Percentiles rank a stretch among this genome's conserved stretches.
Conservation (phyloP, 495 filamentous ascomycete species). For the Paragyromitra xinjiangensis region DNA sequence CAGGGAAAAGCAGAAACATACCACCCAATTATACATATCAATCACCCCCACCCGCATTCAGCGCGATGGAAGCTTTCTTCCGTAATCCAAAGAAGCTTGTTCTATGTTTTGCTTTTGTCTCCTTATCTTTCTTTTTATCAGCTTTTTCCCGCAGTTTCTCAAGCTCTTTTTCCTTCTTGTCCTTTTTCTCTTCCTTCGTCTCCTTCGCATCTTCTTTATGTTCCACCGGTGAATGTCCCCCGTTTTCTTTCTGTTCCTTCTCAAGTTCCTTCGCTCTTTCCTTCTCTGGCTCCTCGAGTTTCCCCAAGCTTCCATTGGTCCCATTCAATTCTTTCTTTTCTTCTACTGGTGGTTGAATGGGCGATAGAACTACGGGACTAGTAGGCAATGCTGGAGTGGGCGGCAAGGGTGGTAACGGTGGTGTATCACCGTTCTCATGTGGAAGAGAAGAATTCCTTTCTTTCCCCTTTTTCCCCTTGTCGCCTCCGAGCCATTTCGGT, state of each 20-base stretch:
- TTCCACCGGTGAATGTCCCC: constrained; percentile 23
- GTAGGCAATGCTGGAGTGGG: constrained; percentile 23
- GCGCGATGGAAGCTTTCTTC: constrained; percentile 48
- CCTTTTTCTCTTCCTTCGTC: constrained; percentile 37
- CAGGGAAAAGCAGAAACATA: constrained; percentile 7
- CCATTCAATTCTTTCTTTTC: constrained; percentile 26
- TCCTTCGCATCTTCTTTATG: constrained; percentile 47
- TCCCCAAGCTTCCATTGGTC: constrained; percentile 21
- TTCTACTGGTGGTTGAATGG: background rate
- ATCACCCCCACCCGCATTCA: constrained; percentile 44
- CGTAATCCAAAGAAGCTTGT: constrained; percentile 55
- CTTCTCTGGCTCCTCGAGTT: constrained; percentile 65
- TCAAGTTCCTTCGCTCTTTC: constrained; percentile 73
- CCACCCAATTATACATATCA: constrained; percentile 40
- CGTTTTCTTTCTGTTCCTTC: constrained; percentile 61
- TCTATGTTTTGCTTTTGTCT: constrained; percentile 45
- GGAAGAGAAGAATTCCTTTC: constrained; percentile 64
- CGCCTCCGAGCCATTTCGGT: constrained; percentile 56
- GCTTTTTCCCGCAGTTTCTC: constrained; percentile 31
- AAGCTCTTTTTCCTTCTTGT: constrained; percentile 34
- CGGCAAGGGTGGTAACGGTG: constrained; percentile 31
- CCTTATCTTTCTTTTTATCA: constrained; percentile 43
- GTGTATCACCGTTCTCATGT: constrained; percentile 36
- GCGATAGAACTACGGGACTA: constrained; percentile 3
- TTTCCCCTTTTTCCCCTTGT: constrained; percentile 67